These are phyloP conservation scores for Coniosporium tulheliwenetii DNA, from an alignment of 2,329 filamentous ascomycete species.

Conservation along the genomic window DNA sequence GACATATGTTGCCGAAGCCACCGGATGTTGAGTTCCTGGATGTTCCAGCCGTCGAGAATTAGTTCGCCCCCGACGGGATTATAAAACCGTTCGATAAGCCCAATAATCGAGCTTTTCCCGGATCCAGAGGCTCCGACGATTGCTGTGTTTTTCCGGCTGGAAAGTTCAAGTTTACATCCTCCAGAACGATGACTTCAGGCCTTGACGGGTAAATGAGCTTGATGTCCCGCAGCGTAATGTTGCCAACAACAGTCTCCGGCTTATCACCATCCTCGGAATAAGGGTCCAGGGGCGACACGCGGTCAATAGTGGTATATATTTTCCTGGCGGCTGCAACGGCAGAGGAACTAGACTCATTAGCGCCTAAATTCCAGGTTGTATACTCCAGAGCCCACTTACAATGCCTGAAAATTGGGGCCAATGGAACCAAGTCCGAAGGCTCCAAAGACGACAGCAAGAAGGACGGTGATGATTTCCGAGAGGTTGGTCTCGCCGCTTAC, in stretches of 20 bases:
- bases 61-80: slow-evolving; percentile 23
- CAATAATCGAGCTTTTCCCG: slow-evolving; percentile 28
- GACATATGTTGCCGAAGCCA: slow-evolving; percentile 22
- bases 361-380: no score
- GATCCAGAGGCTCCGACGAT: slow-evolving; percentile 29
- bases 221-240: slow-evolving; percentile 21
- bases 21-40: slow-evolving; percentile 20
- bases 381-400: no score
- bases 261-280: not conserved
- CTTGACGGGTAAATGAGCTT: slow-evolving; percentile 29
- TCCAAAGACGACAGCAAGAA: slow-evolving; percentile 4
- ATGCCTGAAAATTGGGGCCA: not conserved
- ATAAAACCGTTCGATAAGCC: slow-evolving; percentile 31
- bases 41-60: slow-evolving; percentile 24
- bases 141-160: slow-evolving; percentile 20
- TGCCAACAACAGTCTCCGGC: slow-evolving; percentile 11
- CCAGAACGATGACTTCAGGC: slow-evolving; percentile 19
- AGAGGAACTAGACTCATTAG: no score
- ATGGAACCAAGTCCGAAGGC: slow-evolving; percentile 1
- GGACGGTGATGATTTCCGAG: slow-evolving; percentile 4
- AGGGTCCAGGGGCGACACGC: slow-evolving; percentile 2
- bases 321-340: not conserved
- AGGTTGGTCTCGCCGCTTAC: slow-evolving; percentile 4
- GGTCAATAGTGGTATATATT: slow-evolving; percentile 4
- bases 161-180: slow-evolving; percentile 23